Base-by-base conservation (phyloP, 352 stramenopile genomes). In the Globisporangium polare region DNA sequence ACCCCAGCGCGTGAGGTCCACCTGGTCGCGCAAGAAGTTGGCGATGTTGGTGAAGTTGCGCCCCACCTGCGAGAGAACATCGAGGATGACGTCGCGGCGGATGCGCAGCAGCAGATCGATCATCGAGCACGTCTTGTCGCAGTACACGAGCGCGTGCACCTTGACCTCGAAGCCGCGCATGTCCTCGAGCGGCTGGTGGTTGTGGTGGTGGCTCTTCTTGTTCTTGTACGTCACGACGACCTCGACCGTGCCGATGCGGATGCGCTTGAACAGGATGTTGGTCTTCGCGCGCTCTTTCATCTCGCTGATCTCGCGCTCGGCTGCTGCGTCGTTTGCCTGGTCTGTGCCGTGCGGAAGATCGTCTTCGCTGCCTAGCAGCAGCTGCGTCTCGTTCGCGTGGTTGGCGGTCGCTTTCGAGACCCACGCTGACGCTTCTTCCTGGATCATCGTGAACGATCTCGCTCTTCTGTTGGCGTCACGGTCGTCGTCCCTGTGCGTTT, bases 11-110 rank as follows among this genome's bases (percentile, higher is more conserved):
- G 71, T 80, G 31, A 86, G 65, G 49, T 92, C 86, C 33, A 93
- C 86, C 18, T 92, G 81, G 58, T 93, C 86, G 1, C 82, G 81
- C 53, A 95, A 55, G 50, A 95, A 91, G 18, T 86, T 89, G 5
- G 78, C 82, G 22, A 95, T 89, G 72, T 93, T 95, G 53, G 82
- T 88, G 58, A 95, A 95, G 63, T 95, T 93, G 18, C 86, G 80
- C 1, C 86, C 86, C 3, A 93, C 86, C 62, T 95, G 86, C 3
- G 84, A 92, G 5, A 95, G 70, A 24, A 95, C 76, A 57, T 95
- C 84, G 12, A 95, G 67, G 13, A 95, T 71, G 27, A 95, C 87
- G 42, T 95, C 86, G 0, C 83, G 78, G 3, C 84, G 83, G 35
- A 95, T 86, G 18, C 86, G 78, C 37, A 93, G 64, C 1, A 92